Percentiles rank a stretch among this genome's conserved stretches.
phyloP scores from a whole-genome alignment of 176 grass and related monocot species.

The Olyra latifolia region DNA sequence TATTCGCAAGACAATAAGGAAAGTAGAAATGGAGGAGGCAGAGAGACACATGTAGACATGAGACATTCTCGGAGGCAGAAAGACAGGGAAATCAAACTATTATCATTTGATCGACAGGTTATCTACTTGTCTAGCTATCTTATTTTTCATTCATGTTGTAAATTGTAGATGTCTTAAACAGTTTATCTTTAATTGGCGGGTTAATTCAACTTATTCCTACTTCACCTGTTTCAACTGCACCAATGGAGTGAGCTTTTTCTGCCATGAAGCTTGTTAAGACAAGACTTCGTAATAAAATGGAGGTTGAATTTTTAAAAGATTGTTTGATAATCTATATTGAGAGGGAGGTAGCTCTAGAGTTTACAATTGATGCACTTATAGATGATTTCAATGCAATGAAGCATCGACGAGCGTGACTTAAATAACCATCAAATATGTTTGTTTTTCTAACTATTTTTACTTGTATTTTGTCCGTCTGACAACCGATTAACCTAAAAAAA shows the following conservation, averaged over 20 bases:
- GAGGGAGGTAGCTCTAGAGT: too few relatives aligned
- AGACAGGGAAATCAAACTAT: not conserved
- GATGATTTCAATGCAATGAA: slow-evolving; percentile 8
- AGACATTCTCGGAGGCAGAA: too few relatives aligned
- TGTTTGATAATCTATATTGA: not conserved
- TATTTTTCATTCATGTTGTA: too few relatives aligned
- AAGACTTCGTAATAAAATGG: not conserved
- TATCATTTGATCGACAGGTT: not conserved
- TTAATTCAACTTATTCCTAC: not conserved
- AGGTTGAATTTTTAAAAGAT: not conserved
- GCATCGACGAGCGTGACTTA: not conserved
- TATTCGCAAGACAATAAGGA: too few relatives aligned
- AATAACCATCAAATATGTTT: not conserved
- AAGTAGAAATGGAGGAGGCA: too few relatives aligned
- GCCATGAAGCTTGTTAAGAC: slow-evolving; percentile 11
- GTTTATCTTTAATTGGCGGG: too few relatives aligned
- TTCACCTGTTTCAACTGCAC: too few relatives aligned
- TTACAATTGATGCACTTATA: not conserved
- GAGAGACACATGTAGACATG: too few relatives aligned
- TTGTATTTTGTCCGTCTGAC: not conserved
- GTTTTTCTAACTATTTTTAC: not conserved
- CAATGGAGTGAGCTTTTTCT: not conserved
- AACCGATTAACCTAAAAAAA: not conserved
- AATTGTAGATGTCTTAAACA: too few relatives aligned
- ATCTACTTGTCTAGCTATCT: not conserved